phyloP scores from a whole-genome alignment of 2,329 filamentous ascomycete species.

The Trichophaea hybrida region DNA sequence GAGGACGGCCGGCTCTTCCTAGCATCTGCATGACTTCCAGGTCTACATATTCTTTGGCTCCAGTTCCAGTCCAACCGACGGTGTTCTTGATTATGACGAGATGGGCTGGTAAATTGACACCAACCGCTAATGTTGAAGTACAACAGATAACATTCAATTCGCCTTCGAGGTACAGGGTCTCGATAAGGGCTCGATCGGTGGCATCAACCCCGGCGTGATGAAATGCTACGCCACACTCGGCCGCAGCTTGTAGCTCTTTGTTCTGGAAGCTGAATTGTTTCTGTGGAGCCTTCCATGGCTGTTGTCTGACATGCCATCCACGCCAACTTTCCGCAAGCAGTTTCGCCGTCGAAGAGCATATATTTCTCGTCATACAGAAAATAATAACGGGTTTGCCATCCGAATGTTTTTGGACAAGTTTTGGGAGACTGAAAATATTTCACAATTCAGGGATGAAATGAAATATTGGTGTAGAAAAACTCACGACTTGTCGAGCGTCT shows the following conservation, averaged over 20 bases:
- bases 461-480: slow-evolving; percentile 4
- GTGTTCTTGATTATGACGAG: slow-evolving; percentile 75
- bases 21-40: slow-evolving; percentile 86
- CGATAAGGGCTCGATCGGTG: slow-evolving; percentile 50
- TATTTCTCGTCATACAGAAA: slow-evolving; percentile 66
- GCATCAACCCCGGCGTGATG: slow-evolving; percentile 63
- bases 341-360: slow-evolving; percentile 52
- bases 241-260: slow-evolving; percentile 40
- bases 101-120: slow-evolving; percentile 71
- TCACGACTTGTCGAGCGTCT: slow-evolving; percentile 46
- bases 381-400: slow-evolving; percentile 64
- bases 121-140: slow-evolving; percentile 71
- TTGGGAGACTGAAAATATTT: slow-evolving; percentile 41
- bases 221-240: slow-evolving; percentile 55
- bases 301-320: slow-evolving; percentile 37
- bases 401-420: slow-evolving; percentile 52
- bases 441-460: background rate
- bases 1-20: slow-evolving; percentile 66
- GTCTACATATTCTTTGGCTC: slow-evolving; percentile 58
- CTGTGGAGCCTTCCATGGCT: slow-evolving; percentile 49
- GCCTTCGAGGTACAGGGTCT: slow-evolving; percentile 53
- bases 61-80: slow-evolving; percentile 46
- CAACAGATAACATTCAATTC: slow-evolving; percentile 72
- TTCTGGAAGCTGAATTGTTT: slow-evolving; percentile 40
- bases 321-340: slow-evolving; percentile 53